These are phyloP conservation scores for Astrephomene gubernaculifera DNA, from an alignment of 139 green algal species.

Conservation along the genomic window DNA sequence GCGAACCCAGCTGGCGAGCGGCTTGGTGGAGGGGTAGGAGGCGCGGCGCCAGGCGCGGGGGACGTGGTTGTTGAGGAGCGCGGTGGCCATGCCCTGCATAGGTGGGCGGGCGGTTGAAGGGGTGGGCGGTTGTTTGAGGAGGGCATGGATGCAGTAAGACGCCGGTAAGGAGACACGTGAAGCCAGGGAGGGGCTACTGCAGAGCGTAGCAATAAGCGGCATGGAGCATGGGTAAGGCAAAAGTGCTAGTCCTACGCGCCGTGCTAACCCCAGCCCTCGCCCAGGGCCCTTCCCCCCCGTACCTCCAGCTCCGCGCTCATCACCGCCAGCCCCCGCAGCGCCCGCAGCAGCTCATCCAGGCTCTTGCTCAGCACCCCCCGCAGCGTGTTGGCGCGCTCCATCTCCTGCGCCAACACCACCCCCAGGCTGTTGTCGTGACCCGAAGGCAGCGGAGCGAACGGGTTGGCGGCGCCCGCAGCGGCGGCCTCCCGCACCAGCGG, in stretches of 20 bases:
- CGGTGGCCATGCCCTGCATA: constrained; percentile 9
- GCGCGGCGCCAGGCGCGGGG: constrained; percentile 73
- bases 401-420: constrained; percentile 74
- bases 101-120: background rate
- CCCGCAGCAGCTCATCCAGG: constrained; percentile 68
- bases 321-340: constrained; percentile 78
- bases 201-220: no score
- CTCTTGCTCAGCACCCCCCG: constrained; percentile 19
- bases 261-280: no score
- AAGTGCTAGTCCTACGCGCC: no score
- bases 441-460: constrained; percentile 56
- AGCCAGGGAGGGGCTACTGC: no score
- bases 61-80: constrained; percentile 74
- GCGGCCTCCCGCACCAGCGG: constrained; percentile 53
- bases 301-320: constrained; percentile 81
- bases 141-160: no score
- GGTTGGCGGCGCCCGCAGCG: constrained; percentile 37
- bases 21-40: constrained; percentile 85
- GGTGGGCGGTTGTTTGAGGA: background rate
- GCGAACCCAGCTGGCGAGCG: constrained; percentile 76
- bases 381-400: constrained; percentile 39
- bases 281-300: constrained; percentile 55
- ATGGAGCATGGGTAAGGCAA: no score
- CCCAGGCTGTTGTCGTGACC: constrained; percentile 78
- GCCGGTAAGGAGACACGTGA: no score